Base-by-base conservation (phyloP, 495 filamentous ascomycete genomes). In the Tricharina praecox region DNA sequence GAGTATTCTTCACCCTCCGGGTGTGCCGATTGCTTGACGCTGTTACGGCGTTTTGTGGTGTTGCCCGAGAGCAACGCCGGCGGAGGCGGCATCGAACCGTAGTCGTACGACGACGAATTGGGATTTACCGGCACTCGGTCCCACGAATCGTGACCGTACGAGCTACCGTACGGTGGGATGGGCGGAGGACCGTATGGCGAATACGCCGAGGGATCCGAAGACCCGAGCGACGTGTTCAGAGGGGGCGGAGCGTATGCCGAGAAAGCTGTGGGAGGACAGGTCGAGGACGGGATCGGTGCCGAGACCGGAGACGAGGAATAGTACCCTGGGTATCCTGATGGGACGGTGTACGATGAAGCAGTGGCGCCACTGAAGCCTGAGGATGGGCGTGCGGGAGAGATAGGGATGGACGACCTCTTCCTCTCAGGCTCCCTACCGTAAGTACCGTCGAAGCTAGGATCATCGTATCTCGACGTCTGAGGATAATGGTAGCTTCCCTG, bases 211-310 rank as follows among this genome's bases (percentile, higher is more conserved):
- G 47, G 39, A 8, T 23, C 47, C 13, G 55, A 43, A 24, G 54
- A 45, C n/a, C n/a, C n/a, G n/a, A n/a, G n/a, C 23, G 47, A 35
- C 0, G 55, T 58, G 33, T 58, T 45, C 26, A 58, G 26, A 3
- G 55, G 56, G 24, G 56, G 56, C 44, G 56, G 56, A 21, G 56
- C 38, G 44, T 59, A 59, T 45, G 57, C 50, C 18, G 56, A 59
- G 16, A 51, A 54, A 7, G 39, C 34, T 15, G 47, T 42, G 34
- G 56, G 56, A 32, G 56, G 56, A 42, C 56, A 59, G 15, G 56
- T 59, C 9, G 51, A 48, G 9, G 55, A 45, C 21, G 54, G 56
- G 18, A 48, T 48, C 7, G 54, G 28, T n/a, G 45, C 39, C 20
- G 47, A 47, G 23, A 50, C 43, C 42, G 55, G 43, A 3, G 55